Evolutionary conservation across 805 yeast genomes (phyloP).

Genomic region (Saccharomycodes ludwigii): DNA sequence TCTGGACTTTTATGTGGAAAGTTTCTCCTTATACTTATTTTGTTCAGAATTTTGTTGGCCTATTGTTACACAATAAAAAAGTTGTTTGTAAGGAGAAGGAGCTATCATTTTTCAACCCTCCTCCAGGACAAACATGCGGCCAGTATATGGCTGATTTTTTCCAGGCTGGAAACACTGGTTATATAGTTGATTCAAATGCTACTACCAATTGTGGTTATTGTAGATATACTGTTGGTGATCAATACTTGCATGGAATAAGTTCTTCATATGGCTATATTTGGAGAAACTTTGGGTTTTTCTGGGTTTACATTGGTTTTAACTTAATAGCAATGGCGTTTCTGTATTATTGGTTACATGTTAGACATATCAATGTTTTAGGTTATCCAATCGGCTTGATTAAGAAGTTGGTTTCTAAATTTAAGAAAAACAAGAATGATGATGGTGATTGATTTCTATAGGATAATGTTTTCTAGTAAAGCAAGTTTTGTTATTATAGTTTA

Average conservation of each 20-base stretch:
- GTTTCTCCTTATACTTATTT: slow-evolving; percentile 63
- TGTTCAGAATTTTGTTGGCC: slow-evolving; percentile 40
- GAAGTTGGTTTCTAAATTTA: no score
- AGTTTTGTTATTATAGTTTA: no score
- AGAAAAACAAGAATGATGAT: no score
- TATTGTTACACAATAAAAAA: slow-evolving; percentile 35
- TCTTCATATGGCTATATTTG: slow-evolving; percentile 39
- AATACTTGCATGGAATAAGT: slow-evolving; percentile 31
- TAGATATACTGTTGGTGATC: slow-evolving; percentile 32
- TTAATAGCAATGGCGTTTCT: slow-evolving; percentile 28
- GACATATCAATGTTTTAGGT: no score
- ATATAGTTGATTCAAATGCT: slow-evolving; percentile 40
- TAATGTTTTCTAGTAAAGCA: no score
- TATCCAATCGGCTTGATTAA: no score
- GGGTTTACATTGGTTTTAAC: slow-evolving; percentile 46
- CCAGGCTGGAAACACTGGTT: slow-evolving; percentile 35
- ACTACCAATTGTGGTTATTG: slow-evolving; percentile 40
- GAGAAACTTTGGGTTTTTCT: slow-evolving; percentile 55
- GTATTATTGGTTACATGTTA: slow-evolving; percentile 19
- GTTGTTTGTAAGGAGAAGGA: slow-evolving; percentile 41
- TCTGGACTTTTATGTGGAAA: slow-evolving; percentile 79
- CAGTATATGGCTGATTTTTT: slow-evolving; percentile 37
- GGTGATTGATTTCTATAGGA: no score
- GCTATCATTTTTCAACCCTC: slow-evolving; percentile 38
- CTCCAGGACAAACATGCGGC: slow-evolving; percentile 52